Conservation (phyloP, 176 grass and related monocot genomes). For the Phyllostachys edulis region DNA sequence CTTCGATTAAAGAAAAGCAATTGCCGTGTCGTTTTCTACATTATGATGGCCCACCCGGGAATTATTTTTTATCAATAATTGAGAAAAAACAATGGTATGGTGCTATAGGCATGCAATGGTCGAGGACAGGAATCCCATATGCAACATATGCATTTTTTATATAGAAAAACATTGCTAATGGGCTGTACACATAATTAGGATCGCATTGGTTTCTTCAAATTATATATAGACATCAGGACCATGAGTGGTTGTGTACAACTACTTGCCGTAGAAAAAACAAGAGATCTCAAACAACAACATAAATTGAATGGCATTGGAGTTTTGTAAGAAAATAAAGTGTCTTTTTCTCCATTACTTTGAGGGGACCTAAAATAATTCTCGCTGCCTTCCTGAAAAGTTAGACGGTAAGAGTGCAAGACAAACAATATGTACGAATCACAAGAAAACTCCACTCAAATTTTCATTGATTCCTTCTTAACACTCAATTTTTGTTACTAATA, state of each 20-base stretch:
- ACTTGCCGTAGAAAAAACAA: neutral
- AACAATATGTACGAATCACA: neutral
- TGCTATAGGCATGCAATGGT: neutral
- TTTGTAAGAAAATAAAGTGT: neutral
- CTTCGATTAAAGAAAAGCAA: neutral
- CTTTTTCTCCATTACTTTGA: conserved; percentile 1
- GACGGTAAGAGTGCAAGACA: neutral
- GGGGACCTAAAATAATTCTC: neutral
- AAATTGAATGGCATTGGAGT: neutral
- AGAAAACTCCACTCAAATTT: neutral
- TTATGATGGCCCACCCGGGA: neutral
- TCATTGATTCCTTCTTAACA: neutral
- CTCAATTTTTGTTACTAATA: no score
- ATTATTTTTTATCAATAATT: neutral
- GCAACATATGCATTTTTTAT: neutral
- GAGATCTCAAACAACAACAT: neutral
- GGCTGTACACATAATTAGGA: neutral
- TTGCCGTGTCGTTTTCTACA: neutral
- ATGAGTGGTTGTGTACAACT: neutral
- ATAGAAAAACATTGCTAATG: neutral
- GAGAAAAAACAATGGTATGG: neutral
- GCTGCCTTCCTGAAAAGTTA: neutral
- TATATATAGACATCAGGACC: neutral
- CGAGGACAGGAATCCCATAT: neutral
- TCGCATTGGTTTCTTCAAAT: neutral